These are phyloP conservation scores for Suillus decipiens DNA, from an alignment of 768 basidiomycete genomes.

Conservation along the genomic window DNA sequence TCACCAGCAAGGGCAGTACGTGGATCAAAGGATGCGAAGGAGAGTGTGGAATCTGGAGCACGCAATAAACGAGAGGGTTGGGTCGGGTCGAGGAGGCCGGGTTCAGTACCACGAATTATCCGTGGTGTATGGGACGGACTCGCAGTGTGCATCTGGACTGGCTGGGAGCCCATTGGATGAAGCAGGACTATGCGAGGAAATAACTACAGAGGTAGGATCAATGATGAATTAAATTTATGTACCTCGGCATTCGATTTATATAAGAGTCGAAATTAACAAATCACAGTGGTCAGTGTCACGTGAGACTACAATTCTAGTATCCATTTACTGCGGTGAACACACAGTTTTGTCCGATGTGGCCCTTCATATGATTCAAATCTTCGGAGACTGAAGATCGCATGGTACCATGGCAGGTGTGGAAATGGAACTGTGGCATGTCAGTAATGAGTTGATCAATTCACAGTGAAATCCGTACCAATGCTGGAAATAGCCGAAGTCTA, in stretches of 20 bases:
- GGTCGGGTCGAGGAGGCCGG: conserved; percentile 66
- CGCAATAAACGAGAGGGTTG: conserved; percentile 67
- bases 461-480: no score
- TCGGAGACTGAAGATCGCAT: no score
- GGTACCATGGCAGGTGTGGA: no score
- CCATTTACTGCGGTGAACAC: no score
- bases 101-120: conserved; percentile 43
- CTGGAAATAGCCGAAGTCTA: no score
- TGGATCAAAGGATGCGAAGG: conserved; percentile 77
- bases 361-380: no score
- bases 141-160: neutral
- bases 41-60: conserved; percentile 55
- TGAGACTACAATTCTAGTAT: conserved; percentile 1
- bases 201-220: neutral
- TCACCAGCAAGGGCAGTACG: conserved; percentile 51
- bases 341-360: no score
- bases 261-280: neutral
- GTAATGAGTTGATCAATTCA: no score
- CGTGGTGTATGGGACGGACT: conserved; percentile 11
- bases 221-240: neutral
- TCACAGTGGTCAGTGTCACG: neutral
- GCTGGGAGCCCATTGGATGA: neutral
- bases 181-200: neutral
- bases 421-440: no score
- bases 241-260: neutral